Base-by-base conservation (phyloP, 768 basidiomycete species). In the Psilocybe subaeruginosa region DNA sequence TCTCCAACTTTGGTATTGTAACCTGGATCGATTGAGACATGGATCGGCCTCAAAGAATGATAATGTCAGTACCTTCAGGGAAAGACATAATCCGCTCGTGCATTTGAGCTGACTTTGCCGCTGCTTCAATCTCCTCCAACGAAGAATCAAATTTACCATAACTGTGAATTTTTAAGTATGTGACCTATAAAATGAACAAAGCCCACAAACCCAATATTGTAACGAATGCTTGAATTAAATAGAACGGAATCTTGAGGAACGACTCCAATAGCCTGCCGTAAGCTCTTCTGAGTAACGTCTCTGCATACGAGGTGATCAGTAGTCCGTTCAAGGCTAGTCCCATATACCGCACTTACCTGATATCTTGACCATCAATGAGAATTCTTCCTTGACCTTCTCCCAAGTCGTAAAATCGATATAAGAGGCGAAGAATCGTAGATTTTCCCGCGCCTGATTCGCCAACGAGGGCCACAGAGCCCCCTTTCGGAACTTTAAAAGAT, bases 361-460 rank as follows among this genome's bases (percentile, higher is more conserved):
- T 91, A 67, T 97, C 92, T 68, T 91, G 83, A 4, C 91, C 93
- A 67, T 97, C 94, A 61, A 97, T 87, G 49, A 87, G 74, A 65
- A 97, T 95, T 43, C 89, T 78, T 12, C 91, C 91, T 62, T 90
- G 83, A 33, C 94, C 94, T 56, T 87, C 85, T 16, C 84, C 81
- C 12, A 95, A 80, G 68, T 98, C 95, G 72, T 98, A 97, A 77
- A 99, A 95, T 19, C 95, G 84, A 74, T 93, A 97, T 14, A 99
- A 79, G 30, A 96, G 80, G n/a, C 93, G 89, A 53, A 94, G 75
- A 58, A 94, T 87, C 0, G 93, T 92, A 8, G 89, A 91, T 73
- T 94, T 96, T 11, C 93, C 89, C 2, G 90, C 80, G 1, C 92
- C 93, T 2, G 88, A 87, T 69, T 91, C 88, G 19, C 91, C 94